Base-by-base conservation (phyloP, 345 rosid genomes). In the Heritiera fomes region DNA sequence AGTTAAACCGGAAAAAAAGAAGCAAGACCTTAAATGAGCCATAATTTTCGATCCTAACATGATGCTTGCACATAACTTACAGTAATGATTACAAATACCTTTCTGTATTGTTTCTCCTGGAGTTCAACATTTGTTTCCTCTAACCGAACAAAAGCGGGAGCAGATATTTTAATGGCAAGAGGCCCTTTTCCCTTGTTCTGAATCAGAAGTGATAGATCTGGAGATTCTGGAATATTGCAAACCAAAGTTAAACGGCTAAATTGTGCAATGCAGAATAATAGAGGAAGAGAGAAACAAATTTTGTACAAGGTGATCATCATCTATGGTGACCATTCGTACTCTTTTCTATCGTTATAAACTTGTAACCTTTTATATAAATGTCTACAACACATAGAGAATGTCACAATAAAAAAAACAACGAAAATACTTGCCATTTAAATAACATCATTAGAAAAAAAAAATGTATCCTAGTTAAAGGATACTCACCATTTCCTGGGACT, bases 401-500 rank as follows among this genome's bases (percentile, higher is more conserved):
- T 4, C 1, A 53, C 62, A 72, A 17, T 15, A 28, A 34, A 52
- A 34, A 47, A 72, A 52, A 34, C n/a, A 70, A 10, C 8, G 71
- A 10, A 70, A 5, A 23, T 7, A 70, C 56, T 28, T 28, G 1
- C 8, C 28, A 23, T 23, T 23, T 23, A 23, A 45, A 46, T 34
- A 12, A 45, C 40, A 20, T 46, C 0, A 69, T 38, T n/a, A 69
- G 56, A 12, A 69, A 46, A 65, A 43, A 34, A 46, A 69, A 69
- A 46, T 18, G 18, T 46, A 69, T 34, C 75, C 46, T 0, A 30
- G 47, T 32, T 72, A 52, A 15, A 53, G 34, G 47, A 34, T 14
- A 53, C 87, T 64, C 77, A 92, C 97, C 95, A 71, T 90, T 88
- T 80, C 98, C 97, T 0, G 97, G 92, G 75, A 92, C 94, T 76